Evolutionary conservation across 1,139 yeast species (phyloP).

Genomic region (Kodamaea sp.): DNA sequence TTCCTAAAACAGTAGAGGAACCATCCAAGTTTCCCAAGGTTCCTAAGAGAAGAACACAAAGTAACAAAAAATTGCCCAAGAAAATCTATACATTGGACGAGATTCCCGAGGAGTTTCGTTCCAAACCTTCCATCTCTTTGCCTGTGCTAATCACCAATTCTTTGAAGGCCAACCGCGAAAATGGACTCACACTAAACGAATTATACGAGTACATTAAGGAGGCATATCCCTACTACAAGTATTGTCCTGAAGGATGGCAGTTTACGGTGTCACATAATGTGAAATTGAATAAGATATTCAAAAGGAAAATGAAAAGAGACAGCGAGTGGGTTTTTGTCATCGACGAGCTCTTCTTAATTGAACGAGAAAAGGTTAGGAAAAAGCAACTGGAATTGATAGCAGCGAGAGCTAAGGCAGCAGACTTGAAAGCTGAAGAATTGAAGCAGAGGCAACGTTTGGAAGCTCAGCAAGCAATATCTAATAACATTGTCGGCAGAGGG

Average conservation of each 20-base stretch:
- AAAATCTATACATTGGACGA: conserved; percentile 69
- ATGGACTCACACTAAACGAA: conserved; percentile 82
- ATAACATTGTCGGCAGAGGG: conserved; percentile 28
- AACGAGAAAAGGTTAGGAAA: conserved; percentile 73
- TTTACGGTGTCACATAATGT: conserved; percentile 87
- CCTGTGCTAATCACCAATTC: conserved; percentile 81
- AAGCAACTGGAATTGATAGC: conserved; percentile 66
- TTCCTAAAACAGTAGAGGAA: conserved; percentile 36
- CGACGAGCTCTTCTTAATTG: conserved; percentile 80
- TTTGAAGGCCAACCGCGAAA: conserved; percentile 61
- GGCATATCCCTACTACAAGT: conserved; percentile 84
- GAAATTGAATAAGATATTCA: conserved; percentile 81
- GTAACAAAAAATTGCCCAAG: conserved; percentile 48
- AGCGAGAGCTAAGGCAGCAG: conserved; percentile 59
- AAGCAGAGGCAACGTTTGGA: conserved; percentile 43
- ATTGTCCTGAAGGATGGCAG: conserved; percentile 98
- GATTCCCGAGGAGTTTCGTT: conserved; percentile 81
- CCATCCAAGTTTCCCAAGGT: conserved; percentile 48
- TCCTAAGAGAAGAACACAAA: conserved; percentile 37
- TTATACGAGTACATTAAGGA: conserved; percentile 86
- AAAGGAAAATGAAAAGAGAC: conserved; percentile 72
- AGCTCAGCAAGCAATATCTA: conserved; percentile 29
- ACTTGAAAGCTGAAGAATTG: conserved; percentile 52
- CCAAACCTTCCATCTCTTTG: conserved; percentile 79
- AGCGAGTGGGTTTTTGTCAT: conserved; percentile 93